A percentile compares a stretch with the other conserved stretches of the same genome.
These are phyloP conservation scores for Mortierella alpina DNA, from an alignment of 192 early-diverging fungal species.

Conservation along the genomic window DNA sequence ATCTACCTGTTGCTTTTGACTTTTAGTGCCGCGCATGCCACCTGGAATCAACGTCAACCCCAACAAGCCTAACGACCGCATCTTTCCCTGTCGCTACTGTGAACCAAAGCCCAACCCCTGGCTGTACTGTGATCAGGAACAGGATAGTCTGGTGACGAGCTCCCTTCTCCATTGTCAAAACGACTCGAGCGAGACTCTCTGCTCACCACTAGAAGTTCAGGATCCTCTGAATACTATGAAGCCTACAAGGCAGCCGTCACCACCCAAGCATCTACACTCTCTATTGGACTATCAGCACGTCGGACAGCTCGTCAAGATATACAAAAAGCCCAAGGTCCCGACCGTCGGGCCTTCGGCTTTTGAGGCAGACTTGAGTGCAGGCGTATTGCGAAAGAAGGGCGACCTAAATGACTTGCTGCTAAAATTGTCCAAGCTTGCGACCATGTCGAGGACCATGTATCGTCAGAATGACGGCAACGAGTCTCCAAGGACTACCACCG, in stretches of 20 bases:
- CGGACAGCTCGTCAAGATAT: conserved; percentile 35
- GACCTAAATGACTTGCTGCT: conserved; percentile 6
- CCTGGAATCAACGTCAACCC: conserved; percentile 25
- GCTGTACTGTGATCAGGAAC: background rate
- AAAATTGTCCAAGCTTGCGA: background rate
- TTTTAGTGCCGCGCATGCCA: conserved; percentile 32
- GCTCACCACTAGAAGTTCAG: background rate
- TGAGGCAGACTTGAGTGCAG: conserved; percentile 23
- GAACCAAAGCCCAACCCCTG: background rate
- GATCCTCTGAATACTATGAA: background rate
- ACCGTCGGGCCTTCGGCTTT: conserved; percentile 19
- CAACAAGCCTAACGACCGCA: background rate
- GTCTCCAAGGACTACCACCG: too few species aligned
- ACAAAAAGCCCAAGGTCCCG: conserved; percentile 7
- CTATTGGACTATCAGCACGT: conserved; percentile 47
- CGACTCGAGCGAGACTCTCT: conserved; percentile 1
- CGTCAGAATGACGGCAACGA: background rate
- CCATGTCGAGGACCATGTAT: background rate
- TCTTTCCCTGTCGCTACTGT: conserved; percentile 6
- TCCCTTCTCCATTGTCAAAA: background rate
- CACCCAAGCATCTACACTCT: conserved; percentile 38
- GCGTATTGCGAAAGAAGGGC: conserved; percentile 9
- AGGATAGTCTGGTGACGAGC: background rate
- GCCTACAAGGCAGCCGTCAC: background rate
- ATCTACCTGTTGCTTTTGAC: too few species aligned